Base-by-base conservation (phyloP, 768 basidiomycete genomes). In the Phanerochaete carnosa region DNA sequence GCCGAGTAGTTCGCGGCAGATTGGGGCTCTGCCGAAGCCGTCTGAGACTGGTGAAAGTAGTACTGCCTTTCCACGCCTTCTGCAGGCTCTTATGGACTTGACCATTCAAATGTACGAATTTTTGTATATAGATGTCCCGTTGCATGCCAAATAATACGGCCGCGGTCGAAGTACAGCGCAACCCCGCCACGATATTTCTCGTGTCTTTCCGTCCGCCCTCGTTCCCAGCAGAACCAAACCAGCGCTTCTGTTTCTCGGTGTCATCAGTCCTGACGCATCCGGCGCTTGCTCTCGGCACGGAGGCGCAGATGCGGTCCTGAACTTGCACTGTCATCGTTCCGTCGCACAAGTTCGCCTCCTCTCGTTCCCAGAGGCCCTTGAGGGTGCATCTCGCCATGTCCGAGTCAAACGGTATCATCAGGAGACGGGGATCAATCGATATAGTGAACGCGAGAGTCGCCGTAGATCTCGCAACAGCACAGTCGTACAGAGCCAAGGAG, bases 401-500 rank as follows among this genome's bases (percentile, higher is more conserved):
- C 23, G 26, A 49, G 22, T 4, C 65, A 51, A 65, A 56, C 62
- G 57, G 62, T 45, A 22, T 58, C 45, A 52, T 51, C 51, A 80
- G 82, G 65, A 77, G 82, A 66, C 76, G 80, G 56, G 75, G 73
- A 43, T 85, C 89, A 8, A 79, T 89, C 55, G 86, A 88, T 64
- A 79, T 89, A 28, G 86, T 93, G 57, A 89, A 93, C 73, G 89
- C 92, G 59, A 92, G 92, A 70, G 83, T 86, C 60, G 93, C 92
- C 9, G 87, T 95, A 30, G 92, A 92, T 72, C 84, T 94, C 52
- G 93, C 93, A 28, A 94, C 90, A 13, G 87, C 87, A 15, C 92
- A 93, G 74, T 79, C 86, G 0, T 92, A 92, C 66, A n/a, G n/a
- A n/a, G n/a, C n/a, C n/a, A 88, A 91, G 35, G 97, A 99, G 78